Evolutionary conservation across 78 protist genomes (phyloP), one percentile per base, ranked within the genome.

Genomic region (Guillardia theta): DNA sequence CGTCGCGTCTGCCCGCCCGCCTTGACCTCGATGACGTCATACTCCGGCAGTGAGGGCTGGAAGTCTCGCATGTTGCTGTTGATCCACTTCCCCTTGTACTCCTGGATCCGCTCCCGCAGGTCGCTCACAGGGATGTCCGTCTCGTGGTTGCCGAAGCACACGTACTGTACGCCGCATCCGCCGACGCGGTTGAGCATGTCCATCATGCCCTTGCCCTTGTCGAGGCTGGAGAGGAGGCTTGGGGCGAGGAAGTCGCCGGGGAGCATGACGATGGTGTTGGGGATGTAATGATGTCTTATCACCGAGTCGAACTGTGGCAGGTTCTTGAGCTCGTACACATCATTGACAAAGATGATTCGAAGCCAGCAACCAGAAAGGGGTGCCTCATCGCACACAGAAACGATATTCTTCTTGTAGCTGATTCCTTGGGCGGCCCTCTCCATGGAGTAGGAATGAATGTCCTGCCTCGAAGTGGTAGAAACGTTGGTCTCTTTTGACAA

Each of bases 231-330:
- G 47, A 94, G 95, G 36, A 94, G 37, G 54, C 48, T 27, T 18
- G 95, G 95, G 12, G 93, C 41, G n/a, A 94, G 45, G 48, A 94
- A 94, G 88, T 94, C 95, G 37, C 95, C 95, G 62, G 92, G 50
- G 47, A 94, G 93, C 44, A 53, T 46, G 64, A 33, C 48, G 44
- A 94, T 47, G 48, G 78, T 50, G 41, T 77, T 30, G 22, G 90
- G 54, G 54, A 22, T 0, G 36, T 18, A 45, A 30, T 44, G 45
- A n/a, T 18, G 48, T 18, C 36, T 6, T 24, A 54, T 33, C 24
- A 76, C 62, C 6, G 93, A 18, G 46, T 53, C 33, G 46, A 88
- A 58, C 46, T 19, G 43, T 1, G 95, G 92, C 76, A 88, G n/a
- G 48, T 41, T 39, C 87, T 39, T 50, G 12, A 94, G 93, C 48